Conservation (phyloP, 495 filamentous ascomycete species). For the Evernia prunastri region DNA sequence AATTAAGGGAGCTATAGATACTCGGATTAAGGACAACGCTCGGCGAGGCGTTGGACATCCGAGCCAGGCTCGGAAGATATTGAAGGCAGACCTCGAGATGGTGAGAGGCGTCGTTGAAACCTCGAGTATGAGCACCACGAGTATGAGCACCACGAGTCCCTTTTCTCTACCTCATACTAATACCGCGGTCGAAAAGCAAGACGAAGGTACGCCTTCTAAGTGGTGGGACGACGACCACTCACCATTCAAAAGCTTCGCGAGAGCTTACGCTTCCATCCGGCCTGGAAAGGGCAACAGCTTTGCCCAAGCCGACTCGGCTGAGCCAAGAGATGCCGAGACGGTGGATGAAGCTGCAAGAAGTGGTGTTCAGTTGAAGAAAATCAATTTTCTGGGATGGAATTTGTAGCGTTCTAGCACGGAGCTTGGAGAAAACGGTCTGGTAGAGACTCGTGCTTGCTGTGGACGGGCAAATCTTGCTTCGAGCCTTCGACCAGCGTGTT, state of each 20-base stretch:
- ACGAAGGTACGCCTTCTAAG: constrained; percentile 7
- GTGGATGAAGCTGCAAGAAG: not conserved
- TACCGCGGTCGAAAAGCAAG: constrained; percentile 2
- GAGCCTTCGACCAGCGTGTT: constrained; percentile 1
- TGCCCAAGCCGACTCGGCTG: constrained; percentile 5
- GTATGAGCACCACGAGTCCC: constrained; percentile 11
- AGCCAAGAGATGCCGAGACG: not conserved
- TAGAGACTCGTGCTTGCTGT: not conserved
- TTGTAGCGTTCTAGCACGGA: constrained; percentile 2
- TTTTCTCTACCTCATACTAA: constrained; percentile 12
- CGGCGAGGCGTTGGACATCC: not conserved
- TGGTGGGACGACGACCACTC: constrained; percentile 24
- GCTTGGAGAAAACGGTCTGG: not conserved
- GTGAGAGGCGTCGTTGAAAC: constrained; percentile 4
- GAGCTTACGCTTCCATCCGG: constrained; percentile 19
- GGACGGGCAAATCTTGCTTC: not conserved
- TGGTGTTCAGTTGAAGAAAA: not conserved
- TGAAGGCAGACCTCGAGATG: constrained; percentile 11
- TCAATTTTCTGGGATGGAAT: constrained; percentile 20
- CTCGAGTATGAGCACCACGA: constrained; percentile 13
- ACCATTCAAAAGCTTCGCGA: constrained; percentile 23
- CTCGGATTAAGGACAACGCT: not conserved
- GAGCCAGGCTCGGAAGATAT: not conserved
- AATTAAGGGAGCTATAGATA: constrained; percentile 4
- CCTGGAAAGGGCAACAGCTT: constrained; percentile 26